A percentile compares a stretch with the other conserved stretches of the same genome.
Conservation (phyloP, 1,139 yeast genomes). For the Saccharomyces hybrid region DNA sequence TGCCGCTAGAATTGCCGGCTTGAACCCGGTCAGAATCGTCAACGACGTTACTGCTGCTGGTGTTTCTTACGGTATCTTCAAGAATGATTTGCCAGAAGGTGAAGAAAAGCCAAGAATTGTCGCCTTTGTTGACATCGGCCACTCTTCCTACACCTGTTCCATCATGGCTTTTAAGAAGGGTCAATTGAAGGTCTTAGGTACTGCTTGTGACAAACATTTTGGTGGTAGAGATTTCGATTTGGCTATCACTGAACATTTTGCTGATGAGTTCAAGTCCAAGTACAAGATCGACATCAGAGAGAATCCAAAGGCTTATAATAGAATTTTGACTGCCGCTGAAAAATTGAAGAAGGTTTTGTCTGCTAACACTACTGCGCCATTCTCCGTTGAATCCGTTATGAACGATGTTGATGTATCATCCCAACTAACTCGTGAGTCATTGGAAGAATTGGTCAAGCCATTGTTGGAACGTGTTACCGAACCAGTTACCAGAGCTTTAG, state of each 20-base stretch:
- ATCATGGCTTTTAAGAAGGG: constrained; percentile 91
- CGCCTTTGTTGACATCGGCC: constrained; percentile 93
- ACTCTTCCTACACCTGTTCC: constrained; percentile 86
- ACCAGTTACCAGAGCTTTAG: constrained; percentile 76
- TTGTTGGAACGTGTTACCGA: constrained; percentile 62
- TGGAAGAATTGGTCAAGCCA: constrained; percentile 81
- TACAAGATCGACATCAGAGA: constrained; percentile 85
- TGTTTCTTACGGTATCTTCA: constrained; percentile 96
- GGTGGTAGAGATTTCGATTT: constrained; percentile 96
- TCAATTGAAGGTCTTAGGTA: constrained; percentile 82
- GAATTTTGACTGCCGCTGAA: constrained; percentile 87
- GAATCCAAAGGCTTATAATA: constrained; percentile 89
- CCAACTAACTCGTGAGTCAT: constrained; percentile 78
- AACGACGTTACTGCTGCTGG: constrained; percentile 98
- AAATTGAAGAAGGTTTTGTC: constrained; percentile 89
- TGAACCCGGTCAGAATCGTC: constrained; percentile 94
- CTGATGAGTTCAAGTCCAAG: constrained; percentile 79
- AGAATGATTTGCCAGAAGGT: constrained; percentile 76
- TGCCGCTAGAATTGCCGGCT: constrained; percentile 90
- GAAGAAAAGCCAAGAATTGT: constrained; percentile 76
- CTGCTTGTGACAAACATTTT: constrained; percentile 87
- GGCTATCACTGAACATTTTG: constrained; percentile 89
- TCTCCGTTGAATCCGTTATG: constrained; percentile 92
- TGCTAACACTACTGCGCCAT: constrained; percentile 90
- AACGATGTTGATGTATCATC: constrained; percentile 93